These are phyloP conservation scores for Solanum chacoense DNA, from an alignment of 305 asterid species.

Conservation along the genomic window DNA sequence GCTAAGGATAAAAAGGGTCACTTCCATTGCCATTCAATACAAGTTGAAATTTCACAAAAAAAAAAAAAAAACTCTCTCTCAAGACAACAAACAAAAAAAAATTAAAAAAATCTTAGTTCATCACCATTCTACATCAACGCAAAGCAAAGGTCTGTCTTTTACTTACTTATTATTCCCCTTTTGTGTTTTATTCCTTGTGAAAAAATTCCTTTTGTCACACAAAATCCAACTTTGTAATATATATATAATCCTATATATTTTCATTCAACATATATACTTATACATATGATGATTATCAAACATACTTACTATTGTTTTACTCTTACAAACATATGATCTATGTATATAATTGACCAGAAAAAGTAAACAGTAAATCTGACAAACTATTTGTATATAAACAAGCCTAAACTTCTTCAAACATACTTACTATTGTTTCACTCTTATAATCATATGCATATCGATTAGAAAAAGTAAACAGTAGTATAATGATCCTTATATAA, in stretches of 20 bases:
- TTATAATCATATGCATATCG: neutral
- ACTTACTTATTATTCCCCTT: neutral
- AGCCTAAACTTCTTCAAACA: slow-evolving; percentile 25
- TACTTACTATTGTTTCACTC: neutral
- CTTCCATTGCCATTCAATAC: slow-evolving; percentile 8
- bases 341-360: neutral
- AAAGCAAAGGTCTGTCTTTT: slow-evolving; percentile 30
- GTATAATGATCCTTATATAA: neutral
- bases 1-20: slow-evolving; percentile 42
- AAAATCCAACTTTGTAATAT: slow-evolving; percentile 22
- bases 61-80: neutral
- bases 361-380: neutral
- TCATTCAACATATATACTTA: neutral
- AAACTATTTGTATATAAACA: neutral
- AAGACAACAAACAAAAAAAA: neutral
- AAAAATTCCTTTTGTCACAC: slow-evolving; percentile 10
- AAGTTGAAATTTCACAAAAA: neutral
- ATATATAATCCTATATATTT: neutral
- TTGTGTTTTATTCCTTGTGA: slow-evolving; percentile 8
- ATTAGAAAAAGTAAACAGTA: neutral
- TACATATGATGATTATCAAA: slow-evolving; percentile 2
- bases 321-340: neutral
- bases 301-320: slow-evolving; percentile 9
- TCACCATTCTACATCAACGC: slow-evolving; percentile 3
- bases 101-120: slow-evolving; percentile 1